Evolutionary conservation across 2,329 filamentous ascomycete species (phyloP), one percentile per base, ranked within the genome.

Genomic region (Aspergillus oerlinghausenensis): DNA sequence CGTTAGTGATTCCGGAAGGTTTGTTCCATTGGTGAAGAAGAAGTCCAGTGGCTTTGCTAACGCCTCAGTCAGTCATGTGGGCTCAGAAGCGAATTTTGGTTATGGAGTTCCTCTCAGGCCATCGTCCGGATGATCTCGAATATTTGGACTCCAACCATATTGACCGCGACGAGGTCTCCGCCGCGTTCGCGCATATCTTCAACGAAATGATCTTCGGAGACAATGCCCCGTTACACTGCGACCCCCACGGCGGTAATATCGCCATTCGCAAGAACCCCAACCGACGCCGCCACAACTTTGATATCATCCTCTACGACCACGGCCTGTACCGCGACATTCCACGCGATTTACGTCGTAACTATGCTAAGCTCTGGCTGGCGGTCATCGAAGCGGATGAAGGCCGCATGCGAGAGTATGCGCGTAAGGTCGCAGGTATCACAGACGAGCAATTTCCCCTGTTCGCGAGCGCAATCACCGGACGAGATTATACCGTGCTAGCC

Each of bases 161-260:
- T 70, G 91, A 96, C 73, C 86, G 94, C 21, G 94, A 97, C 69
- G 93, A 97, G 74, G 94, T 99, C 4, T 96, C 92, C 0, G 92
- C 93, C 1, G 89, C 92, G 0, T 80, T 99, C 3, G 88, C 94
- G 0, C 86, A 88, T 57, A 91, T 99, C 57, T 99, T 99, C 82
- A 99, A 99, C 79, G 92, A 97, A 72, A 99, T 99, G 94, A 97
- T 99, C 64, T 99, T 99, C 64, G 92, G 93, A 50, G 84, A 87
- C 52, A 83, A 88, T 57, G 93, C 93, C 0, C 92, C 94, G 0
- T 78, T 99, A 42, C 94, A 99, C 77, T 99, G 94, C 75, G 94
- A 99, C 70, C 94, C 94, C 0, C 94, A 99, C 69, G 94, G 92
- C 50, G 94, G 94, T 49, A 99, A 99, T 69, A 88, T 99, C 55